These are phyloP conservation scores for Blastocystis sp. DNA, from an alignment of 352 stramenopile species.

Conservation along the genomic window DNA sequence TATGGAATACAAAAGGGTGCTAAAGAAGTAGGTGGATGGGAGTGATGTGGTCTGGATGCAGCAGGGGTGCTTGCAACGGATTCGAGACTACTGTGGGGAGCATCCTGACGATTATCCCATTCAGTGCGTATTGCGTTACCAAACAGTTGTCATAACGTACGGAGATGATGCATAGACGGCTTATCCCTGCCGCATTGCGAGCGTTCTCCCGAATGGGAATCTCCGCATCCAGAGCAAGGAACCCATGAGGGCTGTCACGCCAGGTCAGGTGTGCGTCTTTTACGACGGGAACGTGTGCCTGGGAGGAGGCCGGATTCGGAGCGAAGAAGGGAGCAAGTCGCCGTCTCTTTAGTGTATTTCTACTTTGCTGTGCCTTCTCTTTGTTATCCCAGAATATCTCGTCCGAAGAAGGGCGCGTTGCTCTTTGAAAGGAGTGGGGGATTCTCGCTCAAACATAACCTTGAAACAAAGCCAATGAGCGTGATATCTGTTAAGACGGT, in stretches of 20 bases:
- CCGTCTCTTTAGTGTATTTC: too few species aligned
- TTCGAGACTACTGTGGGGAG: conserved; percentile 78
- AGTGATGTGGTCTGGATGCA: conserved; percentile 83
- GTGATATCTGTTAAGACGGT: conserved; percentile 57
- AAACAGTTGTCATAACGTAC: conserved; percentile 77
- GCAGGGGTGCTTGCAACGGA: conserved; percentile 83
- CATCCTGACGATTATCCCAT: conserved; percentile 75
- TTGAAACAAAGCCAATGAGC: not conserved
- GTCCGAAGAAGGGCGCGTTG: too few species aligned
- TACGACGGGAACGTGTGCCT: conserved; percentile 78
- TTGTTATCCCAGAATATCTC: too few species aligned
- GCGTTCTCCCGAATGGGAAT: conserved; percentile 74
- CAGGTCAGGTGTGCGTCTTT: conserved; percentile 81
- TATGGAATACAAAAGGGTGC: conserved; percentile 75
- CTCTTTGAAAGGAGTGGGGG: too few species aligned
- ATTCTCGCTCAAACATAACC: not conserved
- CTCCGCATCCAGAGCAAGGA: conserved; percentile 80
- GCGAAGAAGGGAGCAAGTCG: too few species aligned
- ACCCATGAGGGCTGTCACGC: conserved; percentile 80
- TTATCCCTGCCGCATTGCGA: conserved; percentile 72
- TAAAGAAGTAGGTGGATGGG: conserved; percentile 76
- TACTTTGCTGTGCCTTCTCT: too few species aligned
- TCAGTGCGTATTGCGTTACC: conserved; percentile 81
- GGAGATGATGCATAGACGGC: conserved; percentile 74
- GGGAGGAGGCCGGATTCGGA: conserved; percentile 70